Evolutionary conservation across 1,139 yeast species (phyloP).

Genomic region (Blastobotrys indianensis): DNA sequence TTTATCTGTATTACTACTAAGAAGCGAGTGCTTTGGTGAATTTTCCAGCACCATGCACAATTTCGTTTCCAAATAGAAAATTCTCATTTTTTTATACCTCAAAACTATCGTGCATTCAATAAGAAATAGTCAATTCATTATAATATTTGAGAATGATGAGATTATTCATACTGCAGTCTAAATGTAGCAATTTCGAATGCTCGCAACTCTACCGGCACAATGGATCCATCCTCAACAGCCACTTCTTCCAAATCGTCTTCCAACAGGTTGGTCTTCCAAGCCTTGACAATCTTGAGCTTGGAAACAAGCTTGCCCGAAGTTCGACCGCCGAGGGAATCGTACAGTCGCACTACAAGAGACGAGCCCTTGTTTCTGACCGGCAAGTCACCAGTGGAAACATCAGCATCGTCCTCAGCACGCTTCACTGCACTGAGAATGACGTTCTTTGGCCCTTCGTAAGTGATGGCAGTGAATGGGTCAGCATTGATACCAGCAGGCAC

Average conservation of each 20-base stretch:
- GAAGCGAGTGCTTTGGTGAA: no score
- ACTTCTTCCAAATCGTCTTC: constrained; percentile 55
- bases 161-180: constrained; percentile 19
- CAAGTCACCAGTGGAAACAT: constrained; percentile 34
- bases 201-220: constrained; percentile 45
- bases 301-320: constrained; percentile 46
- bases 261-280: constrained; percentile 57
- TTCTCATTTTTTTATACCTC: no score
- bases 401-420: constrained; percentile 79
- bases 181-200: constrained; percentile 73
- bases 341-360: constrained; percentile 59
- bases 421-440: constrained; percentile 72
- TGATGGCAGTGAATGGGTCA: constrained; percentile 25
- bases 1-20: no score
- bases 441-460: constrained; percentile 45
- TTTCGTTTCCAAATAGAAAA: no score
- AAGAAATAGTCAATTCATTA: not conserved
- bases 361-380: constrained; percentile 38
- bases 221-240: constrained; percentile 21
- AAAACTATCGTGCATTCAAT: no score
- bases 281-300: constrained; percentile 37
- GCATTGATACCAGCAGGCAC: constrained; percentile 37
- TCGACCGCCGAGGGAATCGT: constrained; percentile 81
- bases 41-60: no score
- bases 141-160: not conserved